These are phyloP conservation scores for Salicornia ramosissima DNA, from an alignment of 148 eudicot genomes.

Conservation along the genomic window DNA sequence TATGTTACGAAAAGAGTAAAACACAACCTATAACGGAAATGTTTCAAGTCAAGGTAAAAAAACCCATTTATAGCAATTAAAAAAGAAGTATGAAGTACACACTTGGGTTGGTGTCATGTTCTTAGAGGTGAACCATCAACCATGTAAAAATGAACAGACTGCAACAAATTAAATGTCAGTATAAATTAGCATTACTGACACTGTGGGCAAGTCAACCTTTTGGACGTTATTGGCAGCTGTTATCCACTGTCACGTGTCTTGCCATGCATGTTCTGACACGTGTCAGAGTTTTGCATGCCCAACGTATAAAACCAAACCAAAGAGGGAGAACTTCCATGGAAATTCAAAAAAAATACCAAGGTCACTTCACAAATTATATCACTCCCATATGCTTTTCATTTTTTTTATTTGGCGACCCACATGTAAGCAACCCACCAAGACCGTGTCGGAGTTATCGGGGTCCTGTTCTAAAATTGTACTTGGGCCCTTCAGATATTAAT, in stretches of 20 bases:
- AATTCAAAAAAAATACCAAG: slow-evolving; percentile 2
- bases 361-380: slow-evolving; percentile 5
- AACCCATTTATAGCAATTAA: too few species aligned
- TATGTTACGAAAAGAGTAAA: too few species aligned
- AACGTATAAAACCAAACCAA: slow-evolving; percentile 22
- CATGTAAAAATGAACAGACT: neutral
- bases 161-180: neutral
- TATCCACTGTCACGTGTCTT: slow-evolving; percentile 25
- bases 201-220: slow-evolving; percentile 38
- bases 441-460: too few species aligned
- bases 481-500: too few species aligned
- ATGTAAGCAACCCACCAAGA: slow-evolving; percentile 19
- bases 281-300: slow-evolving; percentile 26
- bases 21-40: too few species aligned
- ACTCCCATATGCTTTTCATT: slow-evolving; percentile 5
- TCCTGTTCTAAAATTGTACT: too few species aligned
- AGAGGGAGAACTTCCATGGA: neutral
- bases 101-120: too few species aligned
- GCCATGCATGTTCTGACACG: slow-evolving; percentile 28
- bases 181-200: slow-evolving; percentile 13
- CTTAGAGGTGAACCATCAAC: too few species aligned
- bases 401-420: slow-evolving; percentile 29
- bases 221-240: slow-evolving; percentile 40
- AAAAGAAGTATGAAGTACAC: too few species aligned
- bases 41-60: too few species aligned